phyloP scores from a whole-genome alignment of 441 rosid genomes.

The Populus trichocarpa region DNA sequence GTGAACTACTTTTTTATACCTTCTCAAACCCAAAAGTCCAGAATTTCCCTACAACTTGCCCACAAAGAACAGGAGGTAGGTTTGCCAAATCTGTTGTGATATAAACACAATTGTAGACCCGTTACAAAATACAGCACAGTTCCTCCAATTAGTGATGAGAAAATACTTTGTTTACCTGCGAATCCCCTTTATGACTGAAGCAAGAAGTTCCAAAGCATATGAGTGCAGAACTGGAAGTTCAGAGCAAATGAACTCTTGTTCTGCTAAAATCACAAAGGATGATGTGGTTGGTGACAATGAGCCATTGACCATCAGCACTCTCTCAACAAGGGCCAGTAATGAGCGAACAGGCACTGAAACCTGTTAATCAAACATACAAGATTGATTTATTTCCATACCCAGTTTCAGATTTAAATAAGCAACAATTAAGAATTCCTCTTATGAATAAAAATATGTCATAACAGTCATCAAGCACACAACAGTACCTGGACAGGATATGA shows the following conservation, averaged over 20 bases:
- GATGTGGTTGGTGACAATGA: conserved; percentile 47
- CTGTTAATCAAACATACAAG: conserved; percentile 33
- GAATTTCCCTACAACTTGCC: not conserved
- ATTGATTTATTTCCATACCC: not conserved
- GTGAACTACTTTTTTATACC: not conserved
- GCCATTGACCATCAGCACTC: conserved; percentile 81
- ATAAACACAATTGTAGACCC: not conserved
- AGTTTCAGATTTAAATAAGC: conserved; percentile 3
- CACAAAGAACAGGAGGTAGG: not conserved
- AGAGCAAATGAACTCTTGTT: conserved; percentile 71
- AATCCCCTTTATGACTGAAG: conserved; percentile 56
- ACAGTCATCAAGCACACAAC: not conserved
- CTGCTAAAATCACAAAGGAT: conserved; percentile 51
- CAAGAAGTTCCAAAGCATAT: conserved; percentile 58
- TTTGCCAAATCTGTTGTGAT: not conserved
- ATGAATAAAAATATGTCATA: conserved; percentile 10
- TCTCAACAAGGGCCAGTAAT: conserved; percentile 67
- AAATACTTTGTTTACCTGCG: conserved; percentile 47
- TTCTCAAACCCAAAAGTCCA: not conserved
- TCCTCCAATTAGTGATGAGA: not conserved
- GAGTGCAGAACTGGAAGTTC: conserved; percentile 82
- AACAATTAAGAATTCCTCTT: not conserved
- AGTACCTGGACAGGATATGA: conserved; percentile 70
- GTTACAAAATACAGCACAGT: not conserved
- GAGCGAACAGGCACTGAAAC: conserved; percentile 56